Evolutionary conservation across 176 grass and related monocot genomes (phyloP), one percentile per base, ranked within the genome.

Genomic region (Elymus sibiricus): DNA sequence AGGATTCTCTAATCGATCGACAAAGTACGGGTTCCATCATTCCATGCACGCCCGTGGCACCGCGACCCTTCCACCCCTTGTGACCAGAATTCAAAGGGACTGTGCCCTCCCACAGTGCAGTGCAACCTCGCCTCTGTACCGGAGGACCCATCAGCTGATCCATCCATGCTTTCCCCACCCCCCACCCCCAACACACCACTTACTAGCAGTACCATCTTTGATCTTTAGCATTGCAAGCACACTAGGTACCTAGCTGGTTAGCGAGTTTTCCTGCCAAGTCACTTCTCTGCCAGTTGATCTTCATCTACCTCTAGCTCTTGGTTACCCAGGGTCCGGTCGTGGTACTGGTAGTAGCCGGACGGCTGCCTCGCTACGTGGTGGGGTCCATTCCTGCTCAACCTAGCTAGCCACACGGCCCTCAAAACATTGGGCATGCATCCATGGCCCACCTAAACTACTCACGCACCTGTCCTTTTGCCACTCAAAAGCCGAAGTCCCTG

Each of bases 21-120:
- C 86, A 87, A 87, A 83, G 89, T 91, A 91, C 85, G 79, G 72
- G 85, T 80, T 87, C 89, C n/a, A n/a, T n/a, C n/a, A n/a, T n/a
- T n/a, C n/a, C 89, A 87, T 84, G 89, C 89, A 84, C 85, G 80
- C 89, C 89, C 85, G 85, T 90, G 85, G 85, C 85, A 91, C 80
- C 79, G 73, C 84, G 76, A 74, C 85, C 68, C 28, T 74, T 42
- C 64, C 78, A 44, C 68, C 80, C 28, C 85, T 80, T 26, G 90
- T 91, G 90, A 88, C 90, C 90, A 82, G 86, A 91, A 91, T 91
- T 91, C 86, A 91, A 91, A 88, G 86, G 81, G 14, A 88, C 90
- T 91, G 90, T 91, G 79, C 51, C 69, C 61, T 82, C 28, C 51
- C 56, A 91, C 82, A 88, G 86, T 91, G 77, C 81, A 55, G 76